Conservation (phyloP, 2,329 filamentous ascomycete species). For the Phialophora expanda region DNA sequence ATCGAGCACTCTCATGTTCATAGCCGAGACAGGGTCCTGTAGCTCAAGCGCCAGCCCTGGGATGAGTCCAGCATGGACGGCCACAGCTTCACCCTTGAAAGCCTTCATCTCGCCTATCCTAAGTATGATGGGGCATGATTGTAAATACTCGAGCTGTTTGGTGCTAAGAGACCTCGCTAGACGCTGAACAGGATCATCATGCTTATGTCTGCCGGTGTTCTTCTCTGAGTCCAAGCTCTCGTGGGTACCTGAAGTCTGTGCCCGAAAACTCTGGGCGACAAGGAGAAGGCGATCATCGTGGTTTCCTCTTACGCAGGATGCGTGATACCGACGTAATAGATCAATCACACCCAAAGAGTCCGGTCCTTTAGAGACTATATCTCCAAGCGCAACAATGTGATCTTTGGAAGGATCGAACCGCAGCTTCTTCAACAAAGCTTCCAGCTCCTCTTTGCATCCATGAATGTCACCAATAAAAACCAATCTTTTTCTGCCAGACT, state of each 20-base stretch:
- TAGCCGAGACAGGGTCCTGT: conserved; percentile 79
- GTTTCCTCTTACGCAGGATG: conserved; percentile 86
- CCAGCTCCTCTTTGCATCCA: conserved; percentile 73
- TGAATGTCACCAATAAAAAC: conserved; percentile 91
- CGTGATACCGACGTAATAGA: conserved; percentile 72
- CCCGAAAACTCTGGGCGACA: conserved; percentile 58
- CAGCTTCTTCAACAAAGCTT: conserved; percentile 68
- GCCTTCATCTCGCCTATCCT: conserved; percentile 67
- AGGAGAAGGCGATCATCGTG: conserved; percentile 88
- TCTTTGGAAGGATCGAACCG: conserved; percentile 67
- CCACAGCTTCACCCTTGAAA: conserved; percentile 66
- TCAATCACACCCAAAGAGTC: conserved; percentile 79
- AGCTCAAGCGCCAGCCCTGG: conserved; percentile 72
- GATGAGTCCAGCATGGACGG: conserved; percentile 85
- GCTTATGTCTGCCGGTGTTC: neutral
- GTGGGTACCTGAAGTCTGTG: conserved; percentile 33
- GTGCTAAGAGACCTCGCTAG: conserved; percentile 63
- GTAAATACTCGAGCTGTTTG: conserved; percentile 71
- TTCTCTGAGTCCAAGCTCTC: neutral
- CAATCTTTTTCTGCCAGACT: conserved; percentile 60
- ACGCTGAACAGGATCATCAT: conserved; percentile 51
- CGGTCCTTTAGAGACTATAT: conserved; percentile 85
- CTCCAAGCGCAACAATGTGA: conserved; percentile 76
- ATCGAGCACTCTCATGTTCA: conserved; percentile 88
- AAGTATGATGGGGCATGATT: conserved; percentile 76